Evolutionary conservation across 1,139 yeast genomes (phyloP), one percentile per base, ranked within the genome.

Genomic region (Saccharomyces hybrid): DNA sequence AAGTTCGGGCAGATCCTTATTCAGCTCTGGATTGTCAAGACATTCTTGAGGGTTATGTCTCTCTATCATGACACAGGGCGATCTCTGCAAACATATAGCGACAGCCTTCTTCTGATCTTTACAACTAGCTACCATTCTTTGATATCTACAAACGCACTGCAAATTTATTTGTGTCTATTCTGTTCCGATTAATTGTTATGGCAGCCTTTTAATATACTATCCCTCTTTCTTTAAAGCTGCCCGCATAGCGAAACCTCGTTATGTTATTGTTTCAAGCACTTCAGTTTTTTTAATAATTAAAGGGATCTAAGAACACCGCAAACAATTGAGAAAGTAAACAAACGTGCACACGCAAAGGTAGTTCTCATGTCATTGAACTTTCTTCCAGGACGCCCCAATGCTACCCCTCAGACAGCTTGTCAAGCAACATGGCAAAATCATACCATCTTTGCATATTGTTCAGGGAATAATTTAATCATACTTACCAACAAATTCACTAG

Each of bases 61-160:
- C 60, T 93, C 88, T 46, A 93, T 80, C 75, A 93, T 79, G 54
- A 93, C 99, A 72, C 99, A 93, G 14, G 98, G 98, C 4, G 98
- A 90, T 69, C 97, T 78, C 70, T 93, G 99, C 51, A 93, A 78
- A 68, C 99, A 93, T 27, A 93, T 85, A 6, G 98, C 98, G 58
- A 93, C 89, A 14, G 96, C 96, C 64, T 82, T 88, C 66, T 90
- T 82, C 66, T 91, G 95, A 71, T 93, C 99, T 66, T 88, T 86
- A 72, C 99, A 93, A 78, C 96, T 90, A 56, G 72, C 72, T 48
- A 66, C 72, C 73, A 69, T 69, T 5, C 29, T n/a, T 14, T 54
- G 46, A 28, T 19, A 19, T 19, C 23, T 19, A 19, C 23, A 29
- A 6, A 31, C 28, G 7, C 31, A 47, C 41, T 5, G 19, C 26